Evolutionary conservation across 768 basidiomycete genomes (phyloP).

Genomic region (Epithele typhae): DNA sequence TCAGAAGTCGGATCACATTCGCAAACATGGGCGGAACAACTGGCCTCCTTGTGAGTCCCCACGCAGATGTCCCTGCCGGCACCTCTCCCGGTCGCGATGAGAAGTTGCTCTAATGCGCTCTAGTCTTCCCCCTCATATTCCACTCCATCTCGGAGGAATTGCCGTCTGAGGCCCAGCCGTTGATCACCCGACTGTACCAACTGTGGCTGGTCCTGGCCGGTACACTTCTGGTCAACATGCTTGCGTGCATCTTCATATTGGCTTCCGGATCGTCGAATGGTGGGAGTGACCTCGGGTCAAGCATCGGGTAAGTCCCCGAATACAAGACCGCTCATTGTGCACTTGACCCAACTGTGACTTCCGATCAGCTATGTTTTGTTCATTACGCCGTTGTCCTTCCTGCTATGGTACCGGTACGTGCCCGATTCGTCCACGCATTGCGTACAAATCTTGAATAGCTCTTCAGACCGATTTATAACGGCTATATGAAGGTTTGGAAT

Average conservation of each 20-base stretch:
- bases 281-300: slow-evolving; percentile 75
- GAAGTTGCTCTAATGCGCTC: no score
- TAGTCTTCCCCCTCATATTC: slow-evolving; percentile 92
- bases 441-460: no score
- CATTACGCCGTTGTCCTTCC: slow-evolving; percentile 76
- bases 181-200: slow-evolving; percentile 85
- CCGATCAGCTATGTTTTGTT: slow-evolving; percentile 68
- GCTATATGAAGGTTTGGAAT: slow-evolving; percentile 91
- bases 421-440: background rate
- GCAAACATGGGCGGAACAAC: slow-evolving; percentile 81
- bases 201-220: slow-evolving; percentile 88
- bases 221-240: slow-evolving; percentile 84
- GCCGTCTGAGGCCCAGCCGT: slow-evolving; percentile 69
- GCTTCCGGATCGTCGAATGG: slow-evolving; percentile 72
- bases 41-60: slow-evolving; percentile 87
- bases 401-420: slow-evolving; percentile 90
- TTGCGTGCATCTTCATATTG: slow-evolving; percentile 85
- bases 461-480: slow-evolving; percentile 89
- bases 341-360: background rate
- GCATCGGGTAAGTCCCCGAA: slow-evolving; percentile 66
- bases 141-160: slow-evolving; percentile 92
- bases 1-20: slow-evolving; percentile 62
- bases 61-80: background rate
- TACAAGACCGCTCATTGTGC: no score
- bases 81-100: slow-evolving; percentile 1